Evolutionary conservation across 257 asterid species (phyloP).

Genomic region (Galeopsis tetrahit): DNA sequence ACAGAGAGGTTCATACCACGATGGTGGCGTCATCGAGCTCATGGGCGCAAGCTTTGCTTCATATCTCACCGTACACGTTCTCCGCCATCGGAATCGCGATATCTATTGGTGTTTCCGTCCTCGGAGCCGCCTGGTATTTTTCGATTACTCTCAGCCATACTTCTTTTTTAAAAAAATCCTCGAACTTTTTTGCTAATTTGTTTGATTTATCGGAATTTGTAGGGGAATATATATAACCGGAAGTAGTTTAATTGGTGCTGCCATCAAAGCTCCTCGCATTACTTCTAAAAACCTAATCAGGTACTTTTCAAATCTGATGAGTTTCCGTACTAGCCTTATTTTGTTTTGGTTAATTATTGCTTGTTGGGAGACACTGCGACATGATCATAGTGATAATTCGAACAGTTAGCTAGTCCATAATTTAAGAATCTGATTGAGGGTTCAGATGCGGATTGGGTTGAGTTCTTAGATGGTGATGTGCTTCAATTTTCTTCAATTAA

Average conservation of each 20-base stretch:
- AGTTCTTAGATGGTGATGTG: constrained; percentile 22
- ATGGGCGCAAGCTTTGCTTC: constrained; percentile 85
- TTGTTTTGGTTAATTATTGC: constrained; percentile 19
- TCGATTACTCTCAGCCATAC: background rate
- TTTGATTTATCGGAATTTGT: constrained; percentile 2
- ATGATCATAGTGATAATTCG: constrained; percentile 3
- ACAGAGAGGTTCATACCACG: constrained; percentile 34
- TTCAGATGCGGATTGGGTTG: background rate
- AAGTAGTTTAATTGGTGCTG: constrained; percentile 87
- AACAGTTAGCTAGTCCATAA: background rate
- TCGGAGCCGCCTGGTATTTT: constrained; percentile 96
- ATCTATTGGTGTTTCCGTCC: constrained; percentile 96
- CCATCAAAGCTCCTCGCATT: constrained; percentile 81
- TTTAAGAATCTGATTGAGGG: constrained; percentile 20
- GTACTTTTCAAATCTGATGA: constrained; percentile 37
- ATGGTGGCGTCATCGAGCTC: constrained; percentile 82
- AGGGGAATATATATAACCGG: constrained; percentile 89
- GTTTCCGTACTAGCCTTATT: constrained; percentile 8
- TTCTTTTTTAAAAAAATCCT: background rate
- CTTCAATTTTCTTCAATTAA: constrained; percentile 17
- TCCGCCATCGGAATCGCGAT: constrained; percentile 91
- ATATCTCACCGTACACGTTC: constrained; percentile 94
- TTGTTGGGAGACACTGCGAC: constrained; percentile 8
- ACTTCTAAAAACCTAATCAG: constrained; percentile 85
- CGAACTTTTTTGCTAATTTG: constrained; percentile 23